Percentiles rank a stretch among this genome's conserved stretches.
Evolutionary conservation across 768 basidiomycete genomes (phyloP).

Genomic region (Tephrocybe rancida): DNA sequence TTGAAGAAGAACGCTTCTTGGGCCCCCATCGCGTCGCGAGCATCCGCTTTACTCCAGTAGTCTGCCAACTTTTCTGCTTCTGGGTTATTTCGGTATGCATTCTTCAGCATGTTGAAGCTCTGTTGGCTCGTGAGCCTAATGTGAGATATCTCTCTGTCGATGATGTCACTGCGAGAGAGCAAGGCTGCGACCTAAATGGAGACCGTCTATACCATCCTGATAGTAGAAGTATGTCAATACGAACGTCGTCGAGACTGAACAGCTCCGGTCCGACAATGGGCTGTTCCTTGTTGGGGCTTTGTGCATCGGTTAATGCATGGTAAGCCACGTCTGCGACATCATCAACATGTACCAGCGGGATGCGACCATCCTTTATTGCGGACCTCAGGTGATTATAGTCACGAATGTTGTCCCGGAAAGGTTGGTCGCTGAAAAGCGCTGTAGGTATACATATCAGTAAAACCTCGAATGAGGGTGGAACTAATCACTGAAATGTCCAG

Average conservation of each 20-base stretch:
- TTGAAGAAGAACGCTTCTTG: too few relatives aligned
- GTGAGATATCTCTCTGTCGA: not conserved
- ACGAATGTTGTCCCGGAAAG: slow-evolving; percentile 22
- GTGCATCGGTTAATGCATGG: slow-evolving; percentile 26
- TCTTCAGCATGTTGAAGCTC: too few relatives aligned
- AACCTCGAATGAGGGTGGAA: not conserved
- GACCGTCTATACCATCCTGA: too few relatives aligned
- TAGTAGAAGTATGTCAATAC: too few relatives aligned
- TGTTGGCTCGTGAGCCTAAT: not conserved
- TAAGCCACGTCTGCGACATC: slow-evolving; percentile 35
- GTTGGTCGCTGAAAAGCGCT: not conserved
- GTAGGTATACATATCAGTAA: slow-evolving; percentile 9
- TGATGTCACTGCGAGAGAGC: too few relatives aligned
- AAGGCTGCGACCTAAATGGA: too few relatives aligned
- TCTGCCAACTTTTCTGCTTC: too few relatives aligned
- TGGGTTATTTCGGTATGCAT: too few relatives aligned
- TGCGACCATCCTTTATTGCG: slow-evolving; percentile 25
- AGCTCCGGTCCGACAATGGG: slow-evolving; percentile 35
- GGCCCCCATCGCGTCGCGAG: too few relatives aligned
- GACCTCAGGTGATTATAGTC: slow-evolving; percentile 26
- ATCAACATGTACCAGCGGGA: slow-evolving; percentile 30
- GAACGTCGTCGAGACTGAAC: slow-evolving; percentile 30
- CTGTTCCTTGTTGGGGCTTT: slow-evolving; percentile 24
- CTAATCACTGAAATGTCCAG: slow-evolving; percentile 37
- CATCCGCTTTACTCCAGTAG: too few relatives aligned